phyloP scores from a whole-genome alignment of 371 early-diverging fungal genomes.

The Mortierella polycephala region DNA sequence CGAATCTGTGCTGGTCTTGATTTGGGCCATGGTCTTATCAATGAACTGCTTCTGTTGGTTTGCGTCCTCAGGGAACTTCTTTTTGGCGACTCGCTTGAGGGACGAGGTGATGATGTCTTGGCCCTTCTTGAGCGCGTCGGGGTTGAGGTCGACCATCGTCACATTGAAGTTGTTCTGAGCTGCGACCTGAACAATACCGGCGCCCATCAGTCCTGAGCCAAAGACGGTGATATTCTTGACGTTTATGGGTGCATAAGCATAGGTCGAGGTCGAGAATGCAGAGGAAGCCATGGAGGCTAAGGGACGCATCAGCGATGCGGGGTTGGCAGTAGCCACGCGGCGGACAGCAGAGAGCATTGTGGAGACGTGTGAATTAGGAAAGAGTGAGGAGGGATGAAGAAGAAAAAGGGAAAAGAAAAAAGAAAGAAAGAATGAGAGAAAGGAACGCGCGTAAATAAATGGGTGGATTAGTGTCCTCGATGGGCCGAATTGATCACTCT shows the following conservation, averaged over 20 bases:
- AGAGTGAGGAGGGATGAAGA: constrained; percentile 3
- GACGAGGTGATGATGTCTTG: constrained; percentile 81
- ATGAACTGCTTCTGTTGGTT: constrained; percentile 71
- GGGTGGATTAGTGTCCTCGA: no score
- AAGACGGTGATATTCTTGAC: constrained; percentile 74
- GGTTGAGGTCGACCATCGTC: constrained; percentile 87
- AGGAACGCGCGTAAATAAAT: neutral
- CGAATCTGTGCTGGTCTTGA: constrained; percentile 73
- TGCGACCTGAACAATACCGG: constrained; percentile 95
- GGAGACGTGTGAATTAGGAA: constrained; percentile 13
- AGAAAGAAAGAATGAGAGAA: constrained; percentile 5
- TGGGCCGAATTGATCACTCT: no score
- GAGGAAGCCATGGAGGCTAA: constrained; percentile 32
- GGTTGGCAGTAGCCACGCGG: constrained; percentile 51
- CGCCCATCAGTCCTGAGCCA: constrained; percentile 94
- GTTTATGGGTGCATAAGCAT: constrained; percentile 33
- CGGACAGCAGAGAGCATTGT: constrained; percentile 51
- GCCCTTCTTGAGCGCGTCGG: constrained; percentile 80
- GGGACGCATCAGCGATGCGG: constrained; percentile 49
- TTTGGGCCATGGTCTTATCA: constrained; percentile 69
- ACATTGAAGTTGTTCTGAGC: constrained; percentile 86
- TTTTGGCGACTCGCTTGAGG: constrained; percentile 89
- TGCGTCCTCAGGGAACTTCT: constrained; percentile 82
- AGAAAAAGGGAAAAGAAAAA: neutral
- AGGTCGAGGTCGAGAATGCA: constrained; percentile 49